Conservation (phyloP, 163 green algal species). For the Chlamydomonas reinhardtii region DNA sequence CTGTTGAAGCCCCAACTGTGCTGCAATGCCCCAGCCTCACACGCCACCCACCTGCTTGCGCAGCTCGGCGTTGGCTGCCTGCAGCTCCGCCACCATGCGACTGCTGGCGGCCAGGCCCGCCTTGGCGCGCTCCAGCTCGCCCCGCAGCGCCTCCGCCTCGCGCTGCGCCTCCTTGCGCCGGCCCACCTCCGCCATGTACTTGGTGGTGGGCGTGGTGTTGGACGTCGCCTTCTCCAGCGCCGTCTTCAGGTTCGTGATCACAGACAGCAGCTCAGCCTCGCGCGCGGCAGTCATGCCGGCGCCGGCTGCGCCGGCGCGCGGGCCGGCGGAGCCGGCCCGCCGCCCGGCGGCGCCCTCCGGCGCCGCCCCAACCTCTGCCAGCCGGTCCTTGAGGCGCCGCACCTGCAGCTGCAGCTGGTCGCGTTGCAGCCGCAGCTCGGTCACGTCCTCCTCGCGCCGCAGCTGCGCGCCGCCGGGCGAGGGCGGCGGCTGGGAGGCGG, state of each 20-base stretch:
- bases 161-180: slow-evolving; percentile 69
- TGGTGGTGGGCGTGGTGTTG: slow-evolving; percentile 65
- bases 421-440: slow-evolving; percentile 69
- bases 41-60: slow-evolving; percentile 44
- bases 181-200: slow-evolving; percentile 77
- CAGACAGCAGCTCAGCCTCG: slow-evolving; percentile 76
- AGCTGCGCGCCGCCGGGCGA: slow-evolving; percentile 34
- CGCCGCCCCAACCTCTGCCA: slow-evolving; percentile 61
- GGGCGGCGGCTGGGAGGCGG: neutral
- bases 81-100: slow-evolving; percentile 63
- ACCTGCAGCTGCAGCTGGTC: slow-evolving; percentile 70
- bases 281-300: slow-evolving; percentile 44
- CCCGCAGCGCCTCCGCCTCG: slow-evolving; percentile 37
- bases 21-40: too few relatives aligned
- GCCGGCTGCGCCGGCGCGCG: neutral
- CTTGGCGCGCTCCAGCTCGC: slow-evolving; percentile 61
- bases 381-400: slow-evolving; percentile 61
- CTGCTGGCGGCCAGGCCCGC: slow-evolving; percentile 47
- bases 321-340: slow-evolving; percentile 4
- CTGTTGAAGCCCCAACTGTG: too few relatives aligned
- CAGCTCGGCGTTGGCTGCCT: slow-evolving; percentile 63
- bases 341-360: neutral
- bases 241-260: slow-evolving; percentile 71
- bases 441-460: slow-evolving; percentile 53
- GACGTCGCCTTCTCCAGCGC: slow-evolving; percentile 72